phyloP scores from a whole-genome alignment of 176 grass and related monocot species.

The Musa beccarii region DNA sequence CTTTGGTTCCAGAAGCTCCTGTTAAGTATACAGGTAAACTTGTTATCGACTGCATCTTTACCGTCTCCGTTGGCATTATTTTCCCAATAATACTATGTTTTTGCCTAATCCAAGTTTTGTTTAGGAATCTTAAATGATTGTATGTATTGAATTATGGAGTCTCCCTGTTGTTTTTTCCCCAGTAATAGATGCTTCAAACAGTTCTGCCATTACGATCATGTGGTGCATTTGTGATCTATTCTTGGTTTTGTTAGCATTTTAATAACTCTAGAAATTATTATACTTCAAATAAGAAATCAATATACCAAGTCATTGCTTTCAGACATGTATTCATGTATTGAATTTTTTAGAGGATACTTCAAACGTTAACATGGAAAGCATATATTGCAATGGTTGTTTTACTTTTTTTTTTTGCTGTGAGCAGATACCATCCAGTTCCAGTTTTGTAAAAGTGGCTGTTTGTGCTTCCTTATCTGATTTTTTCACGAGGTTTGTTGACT shows the following conservation, averaged over 20 bases:
- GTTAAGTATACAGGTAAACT: constrained; percentile 29
- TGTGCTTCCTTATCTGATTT: constrained; percentile 38
- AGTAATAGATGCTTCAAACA: too few species aligned
- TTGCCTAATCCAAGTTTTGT: too few species aligned
- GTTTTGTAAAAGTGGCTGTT: constrained; percentile 26
- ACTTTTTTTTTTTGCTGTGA: constrained; percentile 4
- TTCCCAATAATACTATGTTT: too few species aligned
- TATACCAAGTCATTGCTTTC: neutral
- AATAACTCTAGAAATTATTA: too few species aligned
- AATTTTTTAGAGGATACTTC: neutral
- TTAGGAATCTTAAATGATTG: too few species aligned
- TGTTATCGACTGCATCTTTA: neutral
- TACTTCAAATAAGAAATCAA: too few species aligned
- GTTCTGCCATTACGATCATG: too few species aligned
- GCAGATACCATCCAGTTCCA: constrained; percentile 19
- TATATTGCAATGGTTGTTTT: neutral
- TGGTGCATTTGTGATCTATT: too few species aligned
- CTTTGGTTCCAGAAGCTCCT: constrained; percentile 42
- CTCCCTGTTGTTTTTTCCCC: too few species aligned
- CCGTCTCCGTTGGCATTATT: neutral
- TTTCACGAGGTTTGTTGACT: constrained; percentile 32
- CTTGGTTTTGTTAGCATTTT: too few species aligned
- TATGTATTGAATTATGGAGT: too few species aligned
- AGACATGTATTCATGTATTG: neutral
- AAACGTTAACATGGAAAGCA: neutral